Evolutionary conservation across 2,329 filamentous ascomycete genomes (phyloP).

Genomic region (Mycosphaerelloides madeirae): DNA sequence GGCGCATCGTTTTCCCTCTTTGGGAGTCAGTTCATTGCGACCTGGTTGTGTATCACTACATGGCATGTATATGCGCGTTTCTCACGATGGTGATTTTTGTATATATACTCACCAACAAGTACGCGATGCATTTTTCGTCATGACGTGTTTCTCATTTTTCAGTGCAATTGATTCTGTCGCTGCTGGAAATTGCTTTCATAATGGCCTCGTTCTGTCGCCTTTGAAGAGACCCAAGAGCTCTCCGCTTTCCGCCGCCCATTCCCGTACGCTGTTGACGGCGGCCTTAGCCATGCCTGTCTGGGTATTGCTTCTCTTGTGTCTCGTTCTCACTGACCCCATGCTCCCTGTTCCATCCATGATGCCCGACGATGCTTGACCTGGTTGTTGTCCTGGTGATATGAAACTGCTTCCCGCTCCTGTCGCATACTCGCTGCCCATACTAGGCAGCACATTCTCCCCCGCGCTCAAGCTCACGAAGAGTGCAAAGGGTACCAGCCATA

Average conservation of each 20-base stretch:
- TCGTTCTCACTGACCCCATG: slow-evolving; percentile 33
- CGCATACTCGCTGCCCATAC: slow-evolving; percentile 74
- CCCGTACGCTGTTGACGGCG: slow-evolving; percentile 57
- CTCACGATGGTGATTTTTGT: too few species aligned
- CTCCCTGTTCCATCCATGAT: slow-evolving; percentile 40
- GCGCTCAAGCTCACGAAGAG: slow-evolving; percentile 92
- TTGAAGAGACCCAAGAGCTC: slow-evolving; percentile 60
- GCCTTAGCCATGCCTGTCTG: slow-evolving; percentile 52
- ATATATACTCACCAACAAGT: background rate
- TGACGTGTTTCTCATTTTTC: background rate
- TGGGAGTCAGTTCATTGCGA: slow-evolving; percentile 1
- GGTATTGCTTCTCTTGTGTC: slow-evolving; percentile 49
- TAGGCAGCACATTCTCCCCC: slow-evolving; percentile 90
- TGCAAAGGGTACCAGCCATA: slow-evolving; percentile 94
- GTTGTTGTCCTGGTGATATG: slow-evolving; percentile 40
- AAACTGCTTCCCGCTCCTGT: slow-evolving; percentile 54
- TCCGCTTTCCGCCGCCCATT: slow-evolving; percentile 60
- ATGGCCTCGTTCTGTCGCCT: slow-evolving; percentile 52
- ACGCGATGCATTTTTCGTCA: background rate
- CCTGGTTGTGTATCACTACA: background rate
- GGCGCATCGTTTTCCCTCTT: too few species aligned
- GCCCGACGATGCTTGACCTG: slow-evolving; percentile 13
- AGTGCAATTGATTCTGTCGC: background rate
- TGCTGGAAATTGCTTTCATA: slow-evolving; percentile 17
- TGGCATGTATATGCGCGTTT: background rate